Percentiles rank a stretch among this genome's conserved stretches.
phyloP scores from a whole-genome alignment of 208 protist species.

The Wallacemonas sp. region DNA sequence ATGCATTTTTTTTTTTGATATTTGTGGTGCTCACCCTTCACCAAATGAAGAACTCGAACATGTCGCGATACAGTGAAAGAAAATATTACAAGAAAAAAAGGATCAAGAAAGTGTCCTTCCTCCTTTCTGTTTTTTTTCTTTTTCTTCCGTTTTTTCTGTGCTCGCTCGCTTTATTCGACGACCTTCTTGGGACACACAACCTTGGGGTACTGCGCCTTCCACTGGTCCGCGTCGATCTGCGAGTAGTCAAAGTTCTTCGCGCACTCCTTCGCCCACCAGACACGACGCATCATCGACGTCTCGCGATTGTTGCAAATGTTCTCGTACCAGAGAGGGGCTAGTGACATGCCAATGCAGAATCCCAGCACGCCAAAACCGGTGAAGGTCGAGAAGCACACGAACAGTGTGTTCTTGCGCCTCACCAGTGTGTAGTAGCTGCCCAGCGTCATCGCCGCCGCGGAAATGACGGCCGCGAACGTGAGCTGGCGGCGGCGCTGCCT shows the following conservation, averaged over 20 bases:
- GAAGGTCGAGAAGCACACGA: slow-evolving; percentile 85
- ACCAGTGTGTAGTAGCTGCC: slow-evolving; percentile 66
- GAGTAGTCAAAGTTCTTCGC: slow-evolving; percentile 90
- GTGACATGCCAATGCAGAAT: slow-evolving; percentile 73
- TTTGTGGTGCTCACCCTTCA: too few relatives aligned
- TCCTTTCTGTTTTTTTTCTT: neutral
- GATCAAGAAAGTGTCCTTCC: neutral
- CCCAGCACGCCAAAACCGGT: slow-evolving; percentile 79
- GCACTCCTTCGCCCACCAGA: slow-evolving; percentile 94
- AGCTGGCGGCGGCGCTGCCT: slow-evolving; percentile 80
- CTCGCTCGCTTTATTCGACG: slow-evolving; percentile 32
- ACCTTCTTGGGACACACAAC: slow-evolving; percentile 31
- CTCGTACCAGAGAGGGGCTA: slow-evolving; percentile 68
- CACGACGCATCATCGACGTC: slow-evolving; percentile 90
- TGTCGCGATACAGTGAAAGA: too few relatives aligned
- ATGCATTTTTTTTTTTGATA: too few relatives aligned
- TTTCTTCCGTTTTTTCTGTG: slow-evolving; percentile 14
- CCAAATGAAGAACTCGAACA: too few relatives aligned
- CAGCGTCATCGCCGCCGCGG: slow-evolving; percentile 43
- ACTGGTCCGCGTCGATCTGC: slow-evolving; percentile 61
- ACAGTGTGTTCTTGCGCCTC: slow-evolving; percentile 73
- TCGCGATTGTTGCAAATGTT: slow-evolving; percentile 88
- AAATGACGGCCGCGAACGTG: slow-evolving; percentile 49
- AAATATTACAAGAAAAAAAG: too few relatives aligned
- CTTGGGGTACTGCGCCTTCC: slow-evolving; percentile 72